These are phyloP conservation scores for Erysimum cheiranthoides DNA, from an alignment of 345 rosid genomes.

Conservation along the genomic window DNA sequence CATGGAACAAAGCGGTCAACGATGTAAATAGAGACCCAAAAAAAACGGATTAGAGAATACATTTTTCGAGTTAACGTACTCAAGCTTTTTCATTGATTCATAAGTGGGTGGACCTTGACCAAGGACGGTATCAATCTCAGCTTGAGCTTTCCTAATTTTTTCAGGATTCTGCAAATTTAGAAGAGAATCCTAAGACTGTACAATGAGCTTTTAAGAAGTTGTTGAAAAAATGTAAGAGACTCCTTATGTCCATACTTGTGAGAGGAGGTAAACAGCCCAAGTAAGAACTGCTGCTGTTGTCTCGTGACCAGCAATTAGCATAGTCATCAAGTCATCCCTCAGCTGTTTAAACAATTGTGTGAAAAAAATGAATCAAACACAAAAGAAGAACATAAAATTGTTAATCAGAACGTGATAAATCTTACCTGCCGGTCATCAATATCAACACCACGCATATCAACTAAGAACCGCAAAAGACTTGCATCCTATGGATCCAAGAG, in stretches of 20 bases:
- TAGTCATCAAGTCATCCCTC: constrained; percentile 92
- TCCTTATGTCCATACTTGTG: constrained; percentile 64
- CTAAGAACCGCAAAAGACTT: constrained; percentile 88
- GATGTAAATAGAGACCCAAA: background rate
- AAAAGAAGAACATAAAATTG: background rate
- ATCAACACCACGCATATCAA: constrained; percentile 94
- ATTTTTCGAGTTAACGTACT: constrained; percentile 54
- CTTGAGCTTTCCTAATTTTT: constrained; percentile 86
- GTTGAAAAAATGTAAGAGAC: background rate
- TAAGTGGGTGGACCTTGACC: constrained; percentile 66
- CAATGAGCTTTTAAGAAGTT: background rate
- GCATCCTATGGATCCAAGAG: constrained; percentile 71
- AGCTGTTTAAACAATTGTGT: constrained; percentile 54
- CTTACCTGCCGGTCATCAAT: constrained; percentile 84
- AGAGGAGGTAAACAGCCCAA: constrained; percentile 92
- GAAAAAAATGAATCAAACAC: constrained; percentile 1
- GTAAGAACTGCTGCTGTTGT: constrained; percentile 98
- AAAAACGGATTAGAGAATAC: background rate
- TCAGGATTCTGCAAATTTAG: constrained; percentile 63
- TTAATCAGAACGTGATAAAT: background rate
- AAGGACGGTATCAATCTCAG: constrained; percentile 80
- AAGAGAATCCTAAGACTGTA: constrained; percentile 28
- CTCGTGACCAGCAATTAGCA: constrained; percentile 97
- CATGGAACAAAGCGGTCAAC: background rate
- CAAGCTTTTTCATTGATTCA: constrained; percentile 74